phyloP scores from a whole-genome alignment of 2,329 filamentous ascomycete species.

The Paecilomyces dactylethromorphus region DNA sequence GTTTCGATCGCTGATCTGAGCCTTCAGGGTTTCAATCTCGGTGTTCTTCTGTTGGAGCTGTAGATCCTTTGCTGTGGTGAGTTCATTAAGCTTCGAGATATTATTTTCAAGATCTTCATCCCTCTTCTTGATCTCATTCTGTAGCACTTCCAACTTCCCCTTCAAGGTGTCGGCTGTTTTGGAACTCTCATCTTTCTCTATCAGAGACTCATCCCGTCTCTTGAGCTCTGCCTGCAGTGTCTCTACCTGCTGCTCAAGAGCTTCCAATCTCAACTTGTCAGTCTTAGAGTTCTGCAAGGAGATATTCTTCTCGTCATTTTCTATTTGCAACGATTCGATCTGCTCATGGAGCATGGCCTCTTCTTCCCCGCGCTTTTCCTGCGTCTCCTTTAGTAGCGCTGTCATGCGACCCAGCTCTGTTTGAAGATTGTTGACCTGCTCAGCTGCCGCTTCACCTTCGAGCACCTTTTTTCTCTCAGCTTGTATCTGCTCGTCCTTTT shows the following conservation, averaged over 20 bases:
- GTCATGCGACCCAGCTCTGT: constrained; percentile 28
- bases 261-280: constrained; percentile 13
- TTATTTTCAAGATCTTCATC: constrained; percentile 28
- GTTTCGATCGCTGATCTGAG: constrained; percentile 26
- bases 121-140: constrained; percentile 28
- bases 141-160: constrained; percentile 23
- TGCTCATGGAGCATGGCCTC: constrained; percentile 21
- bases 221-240: constrained; percentile 26
- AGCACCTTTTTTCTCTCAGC: constrained; percentile 23
- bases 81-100: constrained; percentile 23
- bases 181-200: constrained; percentile 20
- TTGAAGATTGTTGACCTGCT: constrained; percentile 34
- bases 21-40: constrained; percentile 30
- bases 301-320: constrained; percentile 19
- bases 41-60: constrained; percentile 28
- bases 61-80: constrained; percentile 23
- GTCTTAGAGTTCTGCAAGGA: constrained; percentile 16
- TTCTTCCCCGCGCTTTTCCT: constrained; percentile 13
- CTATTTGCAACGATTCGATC: constrained; percentile 20
- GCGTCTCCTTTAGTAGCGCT: constrained; percentile 19
- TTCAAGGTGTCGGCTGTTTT: constrained; percentile 26
- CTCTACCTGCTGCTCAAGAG: constrained; percentile 24
- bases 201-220: constrained; percentile 13
- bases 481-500: constrained; percentile 29
- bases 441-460: constrained; percentile 28